Base-by-base conservation (phyloP, 495 filamentous ascomycete species). In the Xylaria longipes region DNA sequence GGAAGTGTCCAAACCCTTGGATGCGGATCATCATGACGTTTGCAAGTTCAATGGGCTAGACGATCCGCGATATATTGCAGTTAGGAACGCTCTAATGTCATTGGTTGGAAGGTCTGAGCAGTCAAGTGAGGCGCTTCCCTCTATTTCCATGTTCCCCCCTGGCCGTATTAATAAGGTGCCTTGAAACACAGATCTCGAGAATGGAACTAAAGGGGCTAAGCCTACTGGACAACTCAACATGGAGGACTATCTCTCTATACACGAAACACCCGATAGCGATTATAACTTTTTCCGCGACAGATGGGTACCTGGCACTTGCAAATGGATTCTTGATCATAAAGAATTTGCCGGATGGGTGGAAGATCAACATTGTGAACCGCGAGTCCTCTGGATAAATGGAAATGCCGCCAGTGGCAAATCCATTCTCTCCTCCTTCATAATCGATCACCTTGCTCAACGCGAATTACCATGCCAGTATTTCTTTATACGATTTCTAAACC, bases 11-110 rank as follows among this genome's bases (percentile, higher is more conserved):
- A 77, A 71, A n/a, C 69, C 80, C 2, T 57, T 88, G 1, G 72
- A 86, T 69, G 85, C 85, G 0, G 81, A 87, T 68, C 86, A 88
- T 69, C 82, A 83, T 56, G 77, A 75, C 4, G 79, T 88, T 25
- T 87, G 84, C 78, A 88, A 88, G 66, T 87, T 77, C 58, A 58
- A 73, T 8, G 77, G 74, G 41, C 80, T 69, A 8, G 39, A 65
- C 0, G 85, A 88, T 71, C 75, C 82, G 0, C 80, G 82, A 67
- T 88, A 87, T 72, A 69, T 76, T 7, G 74, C 65, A 6, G 68
- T 87, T 1, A 70, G 80, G 25, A 85, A 85, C 66, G 79, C 76
- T 1, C 67, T 86, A 2, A 77, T 62, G 11, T 70, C 73, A n/a
- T 56, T 80, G 5, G 41, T 80, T 15, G 60, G 61, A 6, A 70